A percentile compares a stretch with the other conserved stretches of the same genome.
Evolutionary conservation across 108 stramenopile genomes (phyloP).

Genomic region (Schizochytrium sp.): DNA sequence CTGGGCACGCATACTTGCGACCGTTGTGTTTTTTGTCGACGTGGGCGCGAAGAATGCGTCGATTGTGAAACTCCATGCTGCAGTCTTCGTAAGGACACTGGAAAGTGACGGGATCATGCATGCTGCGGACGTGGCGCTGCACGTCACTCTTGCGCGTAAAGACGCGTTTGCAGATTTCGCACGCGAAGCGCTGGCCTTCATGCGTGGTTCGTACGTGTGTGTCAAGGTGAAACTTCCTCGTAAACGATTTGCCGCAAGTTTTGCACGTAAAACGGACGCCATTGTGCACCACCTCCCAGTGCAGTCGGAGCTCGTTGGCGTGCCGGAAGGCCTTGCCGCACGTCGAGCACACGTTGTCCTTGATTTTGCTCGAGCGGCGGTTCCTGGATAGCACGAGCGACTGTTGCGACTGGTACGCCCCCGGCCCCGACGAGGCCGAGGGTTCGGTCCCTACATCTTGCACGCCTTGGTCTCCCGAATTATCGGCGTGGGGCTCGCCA

Average conservation of each 20-base stretch:
- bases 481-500: too few species aligned
- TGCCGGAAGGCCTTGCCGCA: background rate
- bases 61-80: background rate
- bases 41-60: background rate
- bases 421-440: too few species aligned
- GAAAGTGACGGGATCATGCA: background rate
- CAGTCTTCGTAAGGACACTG: background rate
- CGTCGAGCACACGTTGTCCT: background rate
- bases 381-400: background rate
- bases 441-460: too few species aligned
- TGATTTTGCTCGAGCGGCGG: background rate
- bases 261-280: background rate
- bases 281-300: background rate
- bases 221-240: background rate
- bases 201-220: background rate
- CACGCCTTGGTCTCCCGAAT: too few species aligned
- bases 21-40: background rate
- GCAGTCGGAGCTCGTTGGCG: background rate
- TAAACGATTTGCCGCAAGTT: background rate
- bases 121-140: background rate
- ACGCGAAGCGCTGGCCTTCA: background rate
- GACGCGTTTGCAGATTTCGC: background rate
- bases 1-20: background rate
- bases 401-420: background rate
- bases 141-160: background rate